Base-by-base conservation (phyloP, 192 early-diverging fungal genomes). In the Linnemannia zychae region DNA sequence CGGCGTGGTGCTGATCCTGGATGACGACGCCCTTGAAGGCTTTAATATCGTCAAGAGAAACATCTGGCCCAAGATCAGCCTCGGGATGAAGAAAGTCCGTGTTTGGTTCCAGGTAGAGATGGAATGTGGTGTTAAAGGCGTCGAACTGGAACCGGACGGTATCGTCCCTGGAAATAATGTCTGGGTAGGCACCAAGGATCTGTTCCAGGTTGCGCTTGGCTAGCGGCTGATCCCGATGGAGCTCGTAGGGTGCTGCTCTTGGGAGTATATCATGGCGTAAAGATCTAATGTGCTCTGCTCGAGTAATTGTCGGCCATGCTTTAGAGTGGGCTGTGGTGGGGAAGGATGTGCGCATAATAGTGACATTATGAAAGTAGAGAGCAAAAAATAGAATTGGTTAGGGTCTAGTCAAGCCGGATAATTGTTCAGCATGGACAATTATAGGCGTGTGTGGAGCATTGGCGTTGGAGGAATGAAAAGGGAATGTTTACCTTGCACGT, bases 81-180 rank as follows among this genome's bases (percentile, higher is more conserved):
- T 92, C 81, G 2, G 94, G 92, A 78, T 96, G 94, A 63, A 96
- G 86, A 63, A 96, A 77, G 72, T 95, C 94, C 33, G 84, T 71
- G 82, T 96, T 96, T 36, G 93, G 94, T 77, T 92, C 90, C 28
- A 96, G 83, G 44, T 95, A 78, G 50, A 96, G 80, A 71, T 86
- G 86, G 57, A 94, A 94, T 3, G 94, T 94, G 33, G 87, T 88
- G 76, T 94, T 94, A 88, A 89, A 94, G 44, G 92, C 92, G 12
- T 72, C 80, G 68, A 96, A 87, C 28, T 88, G 72, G 12, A 95
- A 67, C 63, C 92, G 91, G 71, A 94, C 83, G 36, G 88, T 91
- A 40, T 91, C 95, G 65, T 91, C 88, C 7, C 69, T 67, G 24
- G 69, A 31, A 46, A 85, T 79, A 48, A 75, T 85, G 28, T 79